Base-by-base conservation (phyloP, 108 stramenopile species). In the Bacterosira constricta region DNA sequence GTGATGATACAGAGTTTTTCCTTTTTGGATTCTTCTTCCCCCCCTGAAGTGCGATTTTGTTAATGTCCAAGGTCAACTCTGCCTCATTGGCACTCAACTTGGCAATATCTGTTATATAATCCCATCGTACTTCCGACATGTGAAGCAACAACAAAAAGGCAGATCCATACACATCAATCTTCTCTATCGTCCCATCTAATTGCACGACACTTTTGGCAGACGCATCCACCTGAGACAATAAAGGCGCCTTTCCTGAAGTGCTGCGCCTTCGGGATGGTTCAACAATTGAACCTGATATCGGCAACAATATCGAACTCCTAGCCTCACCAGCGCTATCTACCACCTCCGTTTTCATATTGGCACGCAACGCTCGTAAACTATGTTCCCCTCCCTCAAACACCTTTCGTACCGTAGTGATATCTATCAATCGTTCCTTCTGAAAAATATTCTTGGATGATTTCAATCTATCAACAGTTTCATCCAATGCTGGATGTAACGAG, bases 51-150 rank as follows among this genome's bases (percentile, higher is more conserved):
- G 63, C 61, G 45, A 69, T 41, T 7, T 82, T 67, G 63, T 93
- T 93, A 23, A 89, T 90, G 71, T 93, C 92, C 81, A 85, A 77
- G 6, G 76, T 79, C 30, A 89, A 56, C 4, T 78, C 79, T 15
- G 82, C 87, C n/a, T 51, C 18, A 58, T 75, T 64, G 30, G 92
- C 88, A 21, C 85, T 66, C 20, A 68, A 31, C 36, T 57, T 56
- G 9, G 92, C 90, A 59, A 89, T 82, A 2, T 70, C 73, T 3
- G 85, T 72, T 0, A 86, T 83, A 15, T 80, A 78, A 39, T 89
- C 89, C 90, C 92, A 93, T 11, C 86, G 61, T 13, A 64, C 36
- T 45, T 90, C 87, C 4, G 85, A 83, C 71, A 66, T 65, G 73
- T 79, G 71, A 11, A 85, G 27, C 58, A 86, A 46, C 32, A 90